Conservation (phyloP, 139 green algal genomes). For the Pedinophyceae sp. region DNA sequence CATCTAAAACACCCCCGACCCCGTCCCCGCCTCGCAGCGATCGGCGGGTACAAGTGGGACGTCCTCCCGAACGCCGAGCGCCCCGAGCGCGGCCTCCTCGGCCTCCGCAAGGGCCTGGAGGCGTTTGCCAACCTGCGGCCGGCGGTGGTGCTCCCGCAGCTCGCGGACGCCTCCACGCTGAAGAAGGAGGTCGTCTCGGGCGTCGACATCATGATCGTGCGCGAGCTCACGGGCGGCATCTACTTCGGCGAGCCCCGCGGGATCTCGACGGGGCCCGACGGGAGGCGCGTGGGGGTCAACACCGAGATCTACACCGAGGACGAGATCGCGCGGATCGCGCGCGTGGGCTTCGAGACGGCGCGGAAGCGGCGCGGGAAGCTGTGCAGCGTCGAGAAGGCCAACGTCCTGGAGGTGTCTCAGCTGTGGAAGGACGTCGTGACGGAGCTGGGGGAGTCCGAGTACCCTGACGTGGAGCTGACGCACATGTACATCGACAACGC, state of each 20-base stretch:
- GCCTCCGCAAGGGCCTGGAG: slow-evolving; percentile 69
- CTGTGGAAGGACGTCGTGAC: slow-evolving; percentile 84
- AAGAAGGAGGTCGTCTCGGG: slow-evolving; percentile 89
- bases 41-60: slow-evolving; percentile 95
- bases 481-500: slow-evolving; percentile 99
- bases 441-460: slow-evolving; percentile 34
- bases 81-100: slow-evolving; percentile 84
- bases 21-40: no score
- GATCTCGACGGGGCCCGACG: background rate
- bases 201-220: slow-evolving; percentile 96
- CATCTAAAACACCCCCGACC: no score
- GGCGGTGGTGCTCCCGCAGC: slow-evolving; percentile 67
- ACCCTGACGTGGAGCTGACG: slow-evolving; percentile 88
- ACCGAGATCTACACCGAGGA: slow-evolving; percentile 28
- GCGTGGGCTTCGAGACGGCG: slow-evolving; percentile 83
- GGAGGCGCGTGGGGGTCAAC: slow-evolving; percentile 54
- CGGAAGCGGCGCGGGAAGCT: slow-evolving; percentile 59
- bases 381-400: slow-evolving; percentile 90
- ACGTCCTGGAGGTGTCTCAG: slow-evolving; percentile 86
- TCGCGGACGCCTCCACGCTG: slow-evolving; percentile 82
- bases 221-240: slow-evolving; percentile 92
- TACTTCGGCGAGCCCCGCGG: slow-evolving; percentile 90
- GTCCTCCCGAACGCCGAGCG: slow-evolving; percentile 51
- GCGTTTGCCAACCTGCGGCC: slow-evolving; percentile 94
- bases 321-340: slow-evolving; percentile 90